phyloP scores from a whole-genome alignment of 768 basidiomycete genomes.

The Gymnopilus dilepis region DNA sequence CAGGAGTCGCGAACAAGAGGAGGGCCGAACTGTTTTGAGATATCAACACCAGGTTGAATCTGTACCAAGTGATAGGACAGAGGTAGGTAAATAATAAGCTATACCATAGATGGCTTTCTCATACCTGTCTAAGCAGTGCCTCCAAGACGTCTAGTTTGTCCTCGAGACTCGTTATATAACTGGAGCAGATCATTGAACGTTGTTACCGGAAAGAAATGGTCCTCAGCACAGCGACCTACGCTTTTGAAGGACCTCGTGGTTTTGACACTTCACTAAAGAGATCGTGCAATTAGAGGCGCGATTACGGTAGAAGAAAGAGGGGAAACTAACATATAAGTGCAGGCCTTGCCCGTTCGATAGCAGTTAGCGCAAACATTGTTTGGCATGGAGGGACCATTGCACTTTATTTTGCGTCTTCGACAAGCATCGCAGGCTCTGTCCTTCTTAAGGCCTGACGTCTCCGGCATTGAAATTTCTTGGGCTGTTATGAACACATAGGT shows the following conservation, averaged over 20 bases:
- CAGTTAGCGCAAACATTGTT: constrained; percentile 65
- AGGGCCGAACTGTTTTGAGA: constrained; percentile 66
- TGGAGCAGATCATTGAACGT: constrained; percentile 24
- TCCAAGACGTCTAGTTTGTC: constrained; percentile 64
- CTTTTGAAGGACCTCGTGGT: constrained; percentile 71
- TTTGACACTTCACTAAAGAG: constrained; percentile 62
- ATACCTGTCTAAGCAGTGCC: constrained; percentile 54
- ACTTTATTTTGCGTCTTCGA: constrained; percentile 61
- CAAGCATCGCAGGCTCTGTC: constrained; percentile 67
- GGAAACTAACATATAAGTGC: constrained; percentile 63
- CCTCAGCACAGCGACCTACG: constrained; percentile 44
- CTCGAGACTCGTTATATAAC: constrained; percentile 64
- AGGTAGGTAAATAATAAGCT: not conserved
- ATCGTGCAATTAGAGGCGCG: constrained; percentile 2
- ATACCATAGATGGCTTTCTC: not conserved
- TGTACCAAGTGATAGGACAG: constrained; percentile 29
- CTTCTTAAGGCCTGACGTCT: constrained; percentile 48
- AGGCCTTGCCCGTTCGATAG: constrained; percentile 50
- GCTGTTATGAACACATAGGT: constrained; percentile 22
- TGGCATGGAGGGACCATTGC: constrained; percentile 59
- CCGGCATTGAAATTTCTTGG: constrained; percentile 16
- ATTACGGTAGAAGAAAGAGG: not conserved
- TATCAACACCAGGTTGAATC: constrained; percentile 68
- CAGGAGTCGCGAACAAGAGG: constrained; percentile 68
- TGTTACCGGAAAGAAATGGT: not conserved